Base-by-base conservation (phyloP, 2,329 filamentous ascomycete species). In the Talaromyces marneffei region DNA sequence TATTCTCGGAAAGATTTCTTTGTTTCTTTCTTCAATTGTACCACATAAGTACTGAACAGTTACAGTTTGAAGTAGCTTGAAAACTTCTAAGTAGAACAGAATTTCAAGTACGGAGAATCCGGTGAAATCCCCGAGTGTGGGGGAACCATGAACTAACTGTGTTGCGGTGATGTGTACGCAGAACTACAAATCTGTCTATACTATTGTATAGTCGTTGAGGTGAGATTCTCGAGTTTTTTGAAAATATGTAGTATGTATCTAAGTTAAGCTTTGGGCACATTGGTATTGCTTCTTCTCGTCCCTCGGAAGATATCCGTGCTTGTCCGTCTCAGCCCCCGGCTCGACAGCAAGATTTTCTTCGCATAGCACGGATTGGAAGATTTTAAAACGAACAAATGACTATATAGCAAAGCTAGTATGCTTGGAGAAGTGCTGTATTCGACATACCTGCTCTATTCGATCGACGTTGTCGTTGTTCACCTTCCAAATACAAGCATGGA, bases 101-200 rank as follows among this genome's bases (percentile, higher is more conserved):
- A 14, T 52, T 33, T 33, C 27, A 14, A 52, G n/a, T 12, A 52
- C 14, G 46, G 46, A 52, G 27, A 50, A 33, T 20, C 10, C 56
- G 56, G 56, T 37, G 56, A 46, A 39, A 35, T 39, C 56, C 18
- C 56, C 56, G 42, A 48, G 56, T 50, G 56, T 48, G 56, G 56
- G 55, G 55, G n/a, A n/a, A 20, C n/a, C n/a, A 52, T 35, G 48
- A 52, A 52, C 48, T n/a, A 20, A 29, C 3, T 27, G 12, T 46
- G 10, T 46, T 9, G 3, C 27, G 6, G 20, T 52, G 27, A 4
- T 35, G 9, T 52, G 2, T 33, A 8, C 29, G 14, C 14, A n/a
- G 9, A 14, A 20, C 3, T 52, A 52, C 48, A 6, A 33, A 14
- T 23, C n/a, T 33, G 3, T 33, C 10, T 52, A 52, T 3, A 16